A percentile compares a stretch with the other conserved stretches of the same genome.
Conservation (phyloP, 2,329 filamentous ascomycete species). For the Oidium heveae region DNA sequence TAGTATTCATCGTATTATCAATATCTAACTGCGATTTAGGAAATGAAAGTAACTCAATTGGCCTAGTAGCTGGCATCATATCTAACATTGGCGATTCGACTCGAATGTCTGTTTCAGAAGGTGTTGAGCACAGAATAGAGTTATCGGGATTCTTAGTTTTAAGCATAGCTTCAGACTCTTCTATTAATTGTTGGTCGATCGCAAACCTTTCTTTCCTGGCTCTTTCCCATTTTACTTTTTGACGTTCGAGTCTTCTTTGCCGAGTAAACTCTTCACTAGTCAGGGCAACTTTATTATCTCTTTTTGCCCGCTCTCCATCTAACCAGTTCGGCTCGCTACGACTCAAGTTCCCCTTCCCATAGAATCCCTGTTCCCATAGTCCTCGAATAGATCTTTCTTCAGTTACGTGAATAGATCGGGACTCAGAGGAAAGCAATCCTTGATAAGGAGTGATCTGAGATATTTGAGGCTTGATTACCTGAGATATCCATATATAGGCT, state of each 20-base stretch:
- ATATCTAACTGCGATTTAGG: conserved; percentile 20
- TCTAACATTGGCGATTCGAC: background rate
- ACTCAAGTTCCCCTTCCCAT: conserved; percentile 79
- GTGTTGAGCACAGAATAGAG: background rate
- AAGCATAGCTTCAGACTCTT: conserved; percentile 17
- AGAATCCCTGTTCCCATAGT: conserved; percentile 93
- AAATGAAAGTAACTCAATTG: conserved; percentile 23
- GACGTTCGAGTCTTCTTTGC: conserved; percentile 53
- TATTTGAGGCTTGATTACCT: conserved; percentile 38
- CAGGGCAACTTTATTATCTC: conserved; percentile 33
- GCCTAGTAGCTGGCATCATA: conserved; percentile 7
- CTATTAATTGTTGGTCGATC: conserved; percentile 43
- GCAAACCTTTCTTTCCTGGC: conserved; percentile 70
- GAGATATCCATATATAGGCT: conserved; percentile 49
- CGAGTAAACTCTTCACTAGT: conserved; percentile 68
- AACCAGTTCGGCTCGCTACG: conserved; percentile 90
- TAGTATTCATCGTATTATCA: background rate
- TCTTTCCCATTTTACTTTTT: conserved; percentile 69
- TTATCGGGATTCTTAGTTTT: background rate
- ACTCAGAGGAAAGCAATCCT: conserved; percentile 59
- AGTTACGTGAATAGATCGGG: conserved; percentile 61
- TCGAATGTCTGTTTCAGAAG: background rate
- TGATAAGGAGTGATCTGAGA: conserved; percentile 40
- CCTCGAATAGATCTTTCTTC: conserved; percentile 51
- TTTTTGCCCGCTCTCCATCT: conserved; percentile 51